phyloP scores from a whole-genome alignment of 2,329 filamentous ascomycete genomes.

The Clathrospora elynae region DNA sequence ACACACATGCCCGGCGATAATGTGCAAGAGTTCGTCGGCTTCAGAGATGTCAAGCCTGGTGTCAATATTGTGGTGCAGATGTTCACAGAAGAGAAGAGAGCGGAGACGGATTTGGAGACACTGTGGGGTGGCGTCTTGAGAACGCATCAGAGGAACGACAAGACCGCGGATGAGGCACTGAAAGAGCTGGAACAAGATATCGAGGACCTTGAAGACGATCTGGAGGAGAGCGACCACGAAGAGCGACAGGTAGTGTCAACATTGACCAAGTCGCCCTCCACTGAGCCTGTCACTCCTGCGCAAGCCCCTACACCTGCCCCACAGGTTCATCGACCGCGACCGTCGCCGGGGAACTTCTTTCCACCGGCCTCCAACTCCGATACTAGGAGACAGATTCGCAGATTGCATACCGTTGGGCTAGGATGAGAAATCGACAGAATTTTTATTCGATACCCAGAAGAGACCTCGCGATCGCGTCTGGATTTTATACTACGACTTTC shows the following conservation, averaged over 20 bases:
- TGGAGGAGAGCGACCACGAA: constrained; percentile 13
- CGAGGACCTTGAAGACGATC: constrained; percentile 29
- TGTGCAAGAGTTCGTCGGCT: constrained; percentile 71
- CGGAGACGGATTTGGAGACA: constrained; percentile 68
- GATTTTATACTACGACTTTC: no score
- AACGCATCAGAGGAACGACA: constrained; percentile 49
- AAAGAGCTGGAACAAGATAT: constrained; percentile 28
- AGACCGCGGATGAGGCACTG: constrained; percentile 37
- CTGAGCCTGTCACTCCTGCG: not conserved
- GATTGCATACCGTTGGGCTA: constrained; percentile 39
- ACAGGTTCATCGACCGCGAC: constrained; percentile 25
- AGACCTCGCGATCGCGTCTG: no score
- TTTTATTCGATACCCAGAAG: no score
- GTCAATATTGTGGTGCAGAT: constrained; percentile 72
- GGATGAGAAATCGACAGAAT: no score
- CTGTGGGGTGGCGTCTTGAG: constrained; percentile 62
- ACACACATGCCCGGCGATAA: constrained; percentile 36
- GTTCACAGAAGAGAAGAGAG: constrained; percentile 72
- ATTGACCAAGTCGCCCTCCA: not conserved
- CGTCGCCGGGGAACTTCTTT: constrained; percentile 35
- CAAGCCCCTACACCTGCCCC: constrained; percentile 13
- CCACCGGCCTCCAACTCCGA: constrained; percentile 24
- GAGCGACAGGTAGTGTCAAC: not conserved
- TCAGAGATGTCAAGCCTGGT: constrained; percentile 65
- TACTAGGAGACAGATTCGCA: constrained; percentile 27